Percentiles rank a stretch among this genome's conserved stretches.
Evolutionary conservation across 192 early-diverging fungal species (phyloP).

Genomic region (Radiomyces spectabilis): DNA sequence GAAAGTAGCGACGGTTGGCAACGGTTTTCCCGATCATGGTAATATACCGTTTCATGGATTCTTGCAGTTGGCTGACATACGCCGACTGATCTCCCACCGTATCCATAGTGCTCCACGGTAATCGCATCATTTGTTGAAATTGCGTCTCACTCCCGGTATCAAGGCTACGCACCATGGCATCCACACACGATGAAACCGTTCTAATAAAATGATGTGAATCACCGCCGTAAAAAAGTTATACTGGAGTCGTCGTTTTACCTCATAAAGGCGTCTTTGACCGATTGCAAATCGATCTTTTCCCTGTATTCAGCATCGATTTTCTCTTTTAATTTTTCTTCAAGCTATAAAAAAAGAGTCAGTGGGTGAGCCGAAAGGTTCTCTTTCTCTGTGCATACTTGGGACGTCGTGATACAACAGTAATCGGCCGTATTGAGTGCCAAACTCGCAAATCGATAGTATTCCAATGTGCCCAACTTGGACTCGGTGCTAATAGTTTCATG

Average conservation of each 20-base stretch:
- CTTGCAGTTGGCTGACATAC: constrained; percentile 68
- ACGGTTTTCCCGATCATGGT: constrained; percentile 54
- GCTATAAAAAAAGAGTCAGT: constrained; percentile 34
- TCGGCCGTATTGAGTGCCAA: constrained; percentile 91
- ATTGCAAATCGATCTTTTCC: constrained; percentile 60
- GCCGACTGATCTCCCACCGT: constrained; percentile 92
- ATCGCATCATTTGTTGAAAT: constrained; percentile 63
- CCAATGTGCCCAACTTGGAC: no score
- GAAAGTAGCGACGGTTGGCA: constrained; percentile 67
- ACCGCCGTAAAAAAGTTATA: neutral
- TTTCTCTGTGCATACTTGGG: constrained; percentile 44
- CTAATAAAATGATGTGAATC: constrained; percentile 14
- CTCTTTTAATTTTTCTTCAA: constrained; percentile 87
- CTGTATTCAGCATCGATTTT: constrained; percentile 66
- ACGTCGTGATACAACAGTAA: constrained; percentile 82
- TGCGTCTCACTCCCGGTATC: constrained; percentile 64
- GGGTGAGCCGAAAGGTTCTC: neutral
- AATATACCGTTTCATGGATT: constrained; percentile 46
- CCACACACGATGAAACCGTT: constrained; percentile 56
- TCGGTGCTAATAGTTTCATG: no score
- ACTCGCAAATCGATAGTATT: constrained; percentile 66
- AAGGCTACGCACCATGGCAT: constrained; percentile 56
- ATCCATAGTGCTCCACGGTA: constrained; percentile 75
- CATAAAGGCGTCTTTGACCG: constrained; percentile 75
- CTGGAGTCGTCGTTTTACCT: constrained; percentile 39